Base-by-base conservation (phyloP, 306 rosid genomes). In the Citrullus amarus region DNA sequence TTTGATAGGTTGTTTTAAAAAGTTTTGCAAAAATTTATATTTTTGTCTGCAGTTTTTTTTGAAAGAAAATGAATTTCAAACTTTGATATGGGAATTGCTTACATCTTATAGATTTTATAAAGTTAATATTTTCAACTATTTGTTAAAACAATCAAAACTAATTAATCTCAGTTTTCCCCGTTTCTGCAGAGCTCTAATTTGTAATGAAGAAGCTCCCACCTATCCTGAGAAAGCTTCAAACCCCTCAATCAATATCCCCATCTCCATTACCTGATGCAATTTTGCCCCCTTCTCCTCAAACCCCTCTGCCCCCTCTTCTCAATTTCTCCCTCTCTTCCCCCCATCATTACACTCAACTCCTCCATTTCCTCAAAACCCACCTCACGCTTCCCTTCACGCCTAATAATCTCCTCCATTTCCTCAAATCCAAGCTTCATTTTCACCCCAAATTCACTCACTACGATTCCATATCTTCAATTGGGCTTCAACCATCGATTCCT, bases 391-490 rank as follows among this genome's bases (percentile, higher is more conserved):
- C 98, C 2, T 78, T 91, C 76, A 83, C 86, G 4, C 87, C 98
- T 4, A 67, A 80, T 56, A 77, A 50, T 80, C 96, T 93, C 53
- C 88, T 92, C 75, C 92, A 82, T 56, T 93, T 93, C 83, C 90
- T 93, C 83, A 86, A 87, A 48, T 89, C 91, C 50, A 91, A 89
- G 87, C 97, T 93, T 76, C 97, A 85, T 63, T 84, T 88, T 86
- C 93, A 91, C 84, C 97, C 97, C 25, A 80, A 83, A 36, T 89
- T 93, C 88, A 75, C 91, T 60, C 92, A 85, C 79, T 83, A 82
- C 39, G 98, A 93, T 69, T 93, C 78, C 96, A 91, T 76, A 79
- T 93, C 88, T 93, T 91, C 89, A 83, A 71, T 2, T 93, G 98
- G 98, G 98, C 92, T 43, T 81, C 95, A 55, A 39, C 97, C 34